These are phyloP conservation scores for Sporothrix globosa DNA, from an alignment of 2,329 filamentous ascomycete species.

Conservation along the genomic window DNA sequence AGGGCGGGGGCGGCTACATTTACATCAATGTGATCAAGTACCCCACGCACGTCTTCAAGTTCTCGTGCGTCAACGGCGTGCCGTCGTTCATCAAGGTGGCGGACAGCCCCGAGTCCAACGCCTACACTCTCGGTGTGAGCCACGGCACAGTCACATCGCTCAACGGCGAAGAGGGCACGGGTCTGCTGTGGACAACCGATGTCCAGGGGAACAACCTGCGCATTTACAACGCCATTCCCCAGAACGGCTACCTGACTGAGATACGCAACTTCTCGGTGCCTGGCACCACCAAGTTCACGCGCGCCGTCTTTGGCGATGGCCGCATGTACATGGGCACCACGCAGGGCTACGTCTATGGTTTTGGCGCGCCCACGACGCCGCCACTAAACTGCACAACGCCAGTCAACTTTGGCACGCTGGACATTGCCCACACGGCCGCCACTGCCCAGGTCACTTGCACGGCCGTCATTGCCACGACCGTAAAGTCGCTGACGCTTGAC, in stretches of 20 bases:
- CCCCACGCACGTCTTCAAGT: slow-evolving; percentile 61
- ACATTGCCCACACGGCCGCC: slow-evolving; percentile 46
- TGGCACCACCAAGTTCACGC: slow-evolving; percentile 59
- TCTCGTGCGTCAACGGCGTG: slow-evolving; percentile 55
- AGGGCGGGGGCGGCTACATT: slow-evolving; percentile 54
- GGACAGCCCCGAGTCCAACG: slow-evolving; percentile 53
- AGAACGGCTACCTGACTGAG: slow-evolving; percentile 50
- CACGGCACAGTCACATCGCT: slow-evolving; percentile 61
- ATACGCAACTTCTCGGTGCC: slow-evolving; percentile 57
- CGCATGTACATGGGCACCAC: slow-evolving; percentile 58
- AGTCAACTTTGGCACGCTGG: slow-evolving; percentile 51
- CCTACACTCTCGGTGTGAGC: slow-evolving; percentile 58
- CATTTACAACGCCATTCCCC: slow-evolving; percentile 83
- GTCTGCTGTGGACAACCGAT: slow-evolving; percentile 60
- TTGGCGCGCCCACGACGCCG: slow-evolving; percentile 58
- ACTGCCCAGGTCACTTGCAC: slow-evolving; percentile 51
- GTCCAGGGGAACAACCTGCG: slow-evolving; percentile 63
- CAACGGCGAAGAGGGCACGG: slow-evolving; percentile 57
- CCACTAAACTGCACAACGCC: slow-evolving; percentile 58
- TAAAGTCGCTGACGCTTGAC: slow-evolving; percentile 48
- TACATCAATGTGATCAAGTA: slow-evolving; percentile 58
- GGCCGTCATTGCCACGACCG: slow-evolving; percentile 50
- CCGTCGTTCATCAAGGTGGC: slow-evolving; percentile 59
- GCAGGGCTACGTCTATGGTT: slow-evolving; percentile 57
- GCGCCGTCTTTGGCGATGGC: slow-evolving; percentile 61